Evolutionary conservation across 768 basidiomycete genomes (phyloP).

Genomic region (Termitomyces eurrhizus): DNA sequence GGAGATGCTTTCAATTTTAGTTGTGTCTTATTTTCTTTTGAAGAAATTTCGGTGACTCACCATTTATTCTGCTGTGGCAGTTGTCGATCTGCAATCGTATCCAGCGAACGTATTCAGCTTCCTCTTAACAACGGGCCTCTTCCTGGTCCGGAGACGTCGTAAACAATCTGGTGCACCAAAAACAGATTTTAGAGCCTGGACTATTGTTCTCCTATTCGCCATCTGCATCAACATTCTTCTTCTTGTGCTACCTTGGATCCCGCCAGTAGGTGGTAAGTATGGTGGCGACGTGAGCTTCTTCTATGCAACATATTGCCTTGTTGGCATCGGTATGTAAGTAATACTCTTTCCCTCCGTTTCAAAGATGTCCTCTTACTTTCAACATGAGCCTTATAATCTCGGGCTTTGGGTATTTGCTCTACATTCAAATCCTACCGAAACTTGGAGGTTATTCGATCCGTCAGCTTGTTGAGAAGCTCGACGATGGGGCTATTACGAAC

Average conservation of each 20-base stretch:
- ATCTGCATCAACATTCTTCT: conserved; percentile 35
- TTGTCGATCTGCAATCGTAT: conserved; percentile 37
- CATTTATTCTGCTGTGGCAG: conserved; percentile 8
- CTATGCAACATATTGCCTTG: conserved; percentile 38
- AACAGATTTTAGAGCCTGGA: conserved; percentile 35
- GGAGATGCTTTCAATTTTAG: conserved; percentile 43
- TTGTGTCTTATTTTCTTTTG: conserved; percentile 15
- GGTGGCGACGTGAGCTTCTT: conserved; percentile 40
- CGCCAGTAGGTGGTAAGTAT: conserved; percentile 32
- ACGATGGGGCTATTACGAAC: conserved; percentile 31
- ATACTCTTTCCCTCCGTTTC: background rate
- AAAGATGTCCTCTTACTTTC: background rate
- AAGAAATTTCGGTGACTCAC: background rate
- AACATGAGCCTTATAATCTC: conserved; percentile 25
- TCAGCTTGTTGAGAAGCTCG: conserved; percentile 37
- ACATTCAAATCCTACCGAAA: conserved; percentile 39
- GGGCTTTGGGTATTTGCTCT: conserved; percentile 26
- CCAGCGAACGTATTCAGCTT: conserved; percentile 34
- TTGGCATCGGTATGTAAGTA: conserved; percentile 32
- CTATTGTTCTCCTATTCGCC: conserved; percentile 29
- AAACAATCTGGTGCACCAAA: conserved; percentile 26
- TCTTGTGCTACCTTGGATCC: conserved; percentile 39
- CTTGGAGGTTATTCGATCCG: conserved; percentile 39
- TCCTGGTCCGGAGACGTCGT: conserved; percentile 31
- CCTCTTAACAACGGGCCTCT: conserved; percentile 30